phyloP scores from a whole-genome alignment of 257 asterid species.

The Oldenlandia corymbosa region DNA sequence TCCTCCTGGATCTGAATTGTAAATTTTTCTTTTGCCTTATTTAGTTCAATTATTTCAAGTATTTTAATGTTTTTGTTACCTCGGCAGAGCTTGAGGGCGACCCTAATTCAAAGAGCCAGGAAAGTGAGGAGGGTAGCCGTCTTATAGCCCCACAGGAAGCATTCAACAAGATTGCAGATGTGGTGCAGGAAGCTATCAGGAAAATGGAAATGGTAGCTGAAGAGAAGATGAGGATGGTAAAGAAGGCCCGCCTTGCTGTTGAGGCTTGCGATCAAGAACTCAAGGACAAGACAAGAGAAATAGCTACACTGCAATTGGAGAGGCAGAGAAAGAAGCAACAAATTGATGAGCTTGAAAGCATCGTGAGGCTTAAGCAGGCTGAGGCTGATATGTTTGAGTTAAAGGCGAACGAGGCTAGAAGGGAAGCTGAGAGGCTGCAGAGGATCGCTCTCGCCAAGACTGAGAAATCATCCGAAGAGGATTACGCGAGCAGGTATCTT shows the following conservation, averaged over 20 bases:
- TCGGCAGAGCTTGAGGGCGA: conserved; percentile 69
- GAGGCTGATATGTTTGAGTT: conserved; percentile 92
- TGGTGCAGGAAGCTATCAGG: conserved; percentile 86
- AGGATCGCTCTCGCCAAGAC: conserved; percentile 80
- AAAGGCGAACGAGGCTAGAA: conserved; percentile 83
- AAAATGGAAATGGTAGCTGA: conserved; percentile 92
- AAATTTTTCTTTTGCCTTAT: not conserved
- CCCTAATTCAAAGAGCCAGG: conserved; percentile 49
- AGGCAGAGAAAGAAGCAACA: conserved; percentile 80
- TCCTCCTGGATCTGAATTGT: not conserved
- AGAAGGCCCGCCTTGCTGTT: conserved; percentile 69
- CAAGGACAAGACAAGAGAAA: conserved; percentile 82
- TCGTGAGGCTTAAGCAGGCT: conserved; percentile 78
- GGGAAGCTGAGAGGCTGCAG: conserved; percentile 88
- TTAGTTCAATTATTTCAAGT: not conserved
- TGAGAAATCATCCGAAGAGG: conserved; percentile 83
- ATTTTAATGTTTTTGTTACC: not conserved
- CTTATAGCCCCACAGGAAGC: conserved; percentile 82
- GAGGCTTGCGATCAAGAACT: conserved; percentile 92
- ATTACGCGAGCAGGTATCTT: conserved; percentile 80
- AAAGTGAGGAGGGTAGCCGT: conserved; percentile 58
- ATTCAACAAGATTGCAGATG: conserved; percentile 81
- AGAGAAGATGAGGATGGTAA: conserved; percentile 78
- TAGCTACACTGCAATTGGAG: conserved; percentile 61
- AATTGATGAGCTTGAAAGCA: conserved; percentile 79